Conservation (phyloP, 495 filamentous ascomycete genomes). For the Extremus antarcticus region DNA sequence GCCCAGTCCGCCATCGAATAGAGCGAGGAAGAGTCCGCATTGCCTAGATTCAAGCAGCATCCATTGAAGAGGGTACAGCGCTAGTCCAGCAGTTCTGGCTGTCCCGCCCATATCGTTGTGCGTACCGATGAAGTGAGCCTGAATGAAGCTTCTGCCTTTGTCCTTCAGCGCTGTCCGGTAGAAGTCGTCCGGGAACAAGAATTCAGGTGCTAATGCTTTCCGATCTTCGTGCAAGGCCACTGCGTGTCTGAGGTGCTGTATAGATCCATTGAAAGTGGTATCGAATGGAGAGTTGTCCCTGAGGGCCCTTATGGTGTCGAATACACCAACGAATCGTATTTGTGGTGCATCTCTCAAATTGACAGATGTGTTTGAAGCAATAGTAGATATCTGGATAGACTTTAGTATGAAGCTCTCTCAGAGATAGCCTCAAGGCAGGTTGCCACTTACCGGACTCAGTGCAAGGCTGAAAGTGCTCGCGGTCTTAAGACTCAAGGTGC, state of each 20-base stretch:
- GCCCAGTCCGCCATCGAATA: background rate
- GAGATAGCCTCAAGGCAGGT: no score
- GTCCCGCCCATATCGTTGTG: conserved; percentile 14
- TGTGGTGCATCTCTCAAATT: background rate
- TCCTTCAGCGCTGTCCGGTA: conserved; percentile 6
- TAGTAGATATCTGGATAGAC: background rate
- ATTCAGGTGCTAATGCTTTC: conserved; percentile 6
- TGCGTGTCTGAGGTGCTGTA: conserved; percentile 16
- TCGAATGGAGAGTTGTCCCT: conserved; percentile 7
- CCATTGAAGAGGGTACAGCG: conserved; percentile 31
- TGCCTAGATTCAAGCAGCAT: conserved; percentile 27
- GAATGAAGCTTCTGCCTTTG: conserved; percentile 8
- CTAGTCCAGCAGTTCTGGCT: conserved; percentile 26
- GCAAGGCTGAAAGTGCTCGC: background rate
- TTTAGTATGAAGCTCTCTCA: no score
- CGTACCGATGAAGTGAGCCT: conserved; percentile 15
- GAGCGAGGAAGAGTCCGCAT: conserved; percentile 17
- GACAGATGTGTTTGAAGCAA: background rate
- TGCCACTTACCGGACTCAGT: conserved; percentile 1
- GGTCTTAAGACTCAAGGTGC: background rate
- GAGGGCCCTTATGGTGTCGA: conserved; percentile 14
- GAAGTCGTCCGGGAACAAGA: conserved; percentile 4
- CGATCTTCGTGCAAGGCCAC: conserved; percentile 15
- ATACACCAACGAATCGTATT: conserved; percentile 16
- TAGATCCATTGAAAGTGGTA: conserved; percentile 14